phyloP scores from a whole-genome alignment of 2,329 filamentous ascomycete genomes.

The Macrophomina phaseolina region DNA sequence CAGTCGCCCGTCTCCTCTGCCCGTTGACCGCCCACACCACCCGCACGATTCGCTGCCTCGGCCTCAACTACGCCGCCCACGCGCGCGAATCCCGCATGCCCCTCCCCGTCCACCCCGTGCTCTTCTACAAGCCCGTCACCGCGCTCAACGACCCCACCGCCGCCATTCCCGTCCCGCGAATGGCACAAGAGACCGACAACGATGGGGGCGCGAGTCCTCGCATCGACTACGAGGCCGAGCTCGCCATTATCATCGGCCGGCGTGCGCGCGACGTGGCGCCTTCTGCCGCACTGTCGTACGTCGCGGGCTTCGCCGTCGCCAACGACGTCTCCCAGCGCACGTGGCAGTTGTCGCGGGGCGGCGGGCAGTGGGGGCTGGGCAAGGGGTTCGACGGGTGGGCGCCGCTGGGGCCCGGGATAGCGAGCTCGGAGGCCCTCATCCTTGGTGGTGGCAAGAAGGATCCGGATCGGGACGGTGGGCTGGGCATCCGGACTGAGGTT shows the following conservation, averaged over 20 bases:
- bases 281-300: neutral
- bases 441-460: neutral
- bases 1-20: slow-evolving; percentile 60
- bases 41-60: slow-evolving; percentile 30
- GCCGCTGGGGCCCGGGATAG: slow-evolving; percentile 48
- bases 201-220: slow-evolving; percentile 49
- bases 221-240: slow-evolving; percentile 81
- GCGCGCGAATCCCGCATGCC: slow-evolving; percentile 62
- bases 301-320: slow-evolving; percentile 62
- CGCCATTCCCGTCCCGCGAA: slow-evolving; percentile 67
- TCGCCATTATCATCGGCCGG: slow-evolving; percentile 75
- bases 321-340: slow-evolving; percentile 69
- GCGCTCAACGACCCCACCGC: slow-evolving; percentile 69
- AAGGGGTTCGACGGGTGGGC: slow-evolving; percentile 54
- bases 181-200: slow-evolving; percentile 60
- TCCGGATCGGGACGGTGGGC: neutral
- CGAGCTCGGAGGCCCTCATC: slow-evolving; percentile 32
- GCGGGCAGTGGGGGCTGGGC: slow-evolving; percentile 48
- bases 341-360: slow-evolving; percentile 51
- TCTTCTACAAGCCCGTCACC: slow-evolving; percentile 76
- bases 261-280: slow-evolving; percentile 63
- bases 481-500: slow-evolving; percentile 15
- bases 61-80: slow-evolving; percentile 37
- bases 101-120: slow-evolving; percentile 71
- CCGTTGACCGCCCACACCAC: slow-evolving; percentile 44